These are phyloP conservation scores for Penicillium waksmanii DNA, from an alignment of 495 filamentous ascomycete species.

Conservation along the genomic window DNA sequence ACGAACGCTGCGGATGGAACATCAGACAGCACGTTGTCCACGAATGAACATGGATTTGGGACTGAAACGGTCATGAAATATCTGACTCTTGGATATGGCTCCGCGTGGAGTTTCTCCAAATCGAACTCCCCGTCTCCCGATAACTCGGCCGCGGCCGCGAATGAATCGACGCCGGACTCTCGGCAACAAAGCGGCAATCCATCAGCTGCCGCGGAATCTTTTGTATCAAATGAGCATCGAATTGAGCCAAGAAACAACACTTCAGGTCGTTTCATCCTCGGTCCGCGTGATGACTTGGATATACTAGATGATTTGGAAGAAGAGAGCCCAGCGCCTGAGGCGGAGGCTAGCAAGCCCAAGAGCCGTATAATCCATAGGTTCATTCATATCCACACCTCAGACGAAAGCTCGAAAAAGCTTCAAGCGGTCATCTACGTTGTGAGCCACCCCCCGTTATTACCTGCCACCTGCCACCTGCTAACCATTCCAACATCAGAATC, in stretches of 20 bases:
- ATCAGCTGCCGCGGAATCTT: constrained; percentile 2
- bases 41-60: constrained; percentile 31
- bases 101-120: constrained; percentile 55
- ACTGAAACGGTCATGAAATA: constrained; percentile 61
- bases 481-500: constrained; percentile 46
- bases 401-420: constrained; percentile 48
- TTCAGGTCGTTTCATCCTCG: constrained; percentile 27
- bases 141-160: background rate
- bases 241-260: constrained; percentile 7
- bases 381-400: constrained; percentile 44
- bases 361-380: constrained; percentile 54
- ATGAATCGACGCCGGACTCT: constrained; percentile 6
- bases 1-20: constrained; percentile 13
- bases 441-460: constrained; percentile 16
- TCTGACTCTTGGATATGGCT: constrained; percentile 64
- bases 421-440: constrained; percentile 74
- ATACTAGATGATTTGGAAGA: constrained; percentile 35
- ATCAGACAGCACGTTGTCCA: constrained; percentile 22
- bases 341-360: constrained; percentile 30
- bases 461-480: background rate
- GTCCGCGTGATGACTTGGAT: constrained; percentile 35
- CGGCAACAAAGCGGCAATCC: constrained; percentile 12
- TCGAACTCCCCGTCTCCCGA: constrained; percentile 22
- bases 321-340: constrained; percentile 23
- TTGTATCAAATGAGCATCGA: background rate